A percentile compares a stretch with the other conserved stretches of the same genome.
Evolutionary conservation across 2,329 filamentous ascomycete species (phyloP).

Genomic region (Talaromyces sp.): DNA sequence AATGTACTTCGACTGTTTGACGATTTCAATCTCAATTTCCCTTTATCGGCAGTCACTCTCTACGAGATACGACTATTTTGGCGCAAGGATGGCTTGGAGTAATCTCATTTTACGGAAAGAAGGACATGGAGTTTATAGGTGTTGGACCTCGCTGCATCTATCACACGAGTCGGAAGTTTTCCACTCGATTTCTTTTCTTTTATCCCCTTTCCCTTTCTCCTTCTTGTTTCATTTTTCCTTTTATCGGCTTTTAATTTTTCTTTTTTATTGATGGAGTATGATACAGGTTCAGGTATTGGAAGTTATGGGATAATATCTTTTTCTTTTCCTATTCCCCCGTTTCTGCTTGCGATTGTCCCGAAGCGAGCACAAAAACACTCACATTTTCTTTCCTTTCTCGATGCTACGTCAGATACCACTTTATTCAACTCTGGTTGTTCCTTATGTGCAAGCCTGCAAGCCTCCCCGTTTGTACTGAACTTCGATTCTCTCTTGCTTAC

Average conservation of each 20-base stretch:
- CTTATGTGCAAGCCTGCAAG: not conserved
- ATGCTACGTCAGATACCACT: slow-evolving; percentile 22
- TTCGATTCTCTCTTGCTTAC: not conserved
- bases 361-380: slow-evolving; percentile 8
- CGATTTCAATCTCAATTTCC: not conserved
- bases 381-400: slow-evolving; percentile 16
- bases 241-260: slow-evolving; percentile 19
- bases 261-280: slow-evolving; percentile 20
- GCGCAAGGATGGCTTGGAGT: slow-evolving; percentile 14
- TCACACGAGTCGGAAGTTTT: not conserved
- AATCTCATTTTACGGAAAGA: slow-evolving; percentile 5
- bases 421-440: slow-evolving; percentile 20
- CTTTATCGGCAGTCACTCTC: not conserved
- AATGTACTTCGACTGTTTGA: not conserved
- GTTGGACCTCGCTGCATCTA: slow-evolving; percentile 7
- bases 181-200: slow-evolving; percentile 6
- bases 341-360: slow-evolving; percentile 6
- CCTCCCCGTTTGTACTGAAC: not conserved
- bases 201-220: slow-evolving; percentile 13
- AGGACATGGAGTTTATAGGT: slow-evolving; percentile 14
- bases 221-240: slow-evolving; percentile 20
- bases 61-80: slow-evolving; percentile 6
- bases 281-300: slow-evolving; percentile 16
- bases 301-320: slow-evolving; percentile 18
- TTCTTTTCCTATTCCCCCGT: slow-evolving; percentile 18